Percentiles rank a stretch among this genome's conserved stretches.
These are phyloP conservation scores for Margaritispora aquatica DNA, from an alignment of 495 filamentous ascomycete species.

Conservation along the genomic window DNA sequence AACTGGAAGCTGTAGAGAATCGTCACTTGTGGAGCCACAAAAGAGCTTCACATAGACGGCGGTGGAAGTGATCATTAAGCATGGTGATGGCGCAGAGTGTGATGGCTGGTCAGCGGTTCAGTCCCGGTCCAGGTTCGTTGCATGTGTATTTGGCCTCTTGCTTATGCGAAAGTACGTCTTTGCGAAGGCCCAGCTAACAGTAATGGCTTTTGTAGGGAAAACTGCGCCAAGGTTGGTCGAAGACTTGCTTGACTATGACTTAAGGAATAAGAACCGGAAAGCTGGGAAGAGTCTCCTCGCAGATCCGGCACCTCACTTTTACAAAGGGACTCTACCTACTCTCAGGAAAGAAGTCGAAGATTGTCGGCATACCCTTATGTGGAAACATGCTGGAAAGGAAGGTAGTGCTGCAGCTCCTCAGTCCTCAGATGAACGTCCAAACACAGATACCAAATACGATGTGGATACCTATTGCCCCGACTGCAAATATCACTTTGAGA, in stretches of 20 bases:
- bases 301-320: constrained; percentile 17
- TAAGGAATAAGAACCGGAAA: background rate
- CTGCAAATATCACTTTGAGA: constrained; percentile 20
- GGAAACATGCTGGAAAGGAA: constrained; percentile 14
- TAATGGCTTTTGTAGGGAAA: constrained; percentile 17
- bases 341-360: constrained; percentile 8
- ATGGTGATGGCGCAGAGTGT: background rate
- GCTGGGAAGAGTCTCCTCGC: constrained; percentile 19
- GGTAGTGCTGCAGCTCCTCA: constrained; percentile 8
- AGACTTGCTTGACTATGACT: constrained; percentile 25
- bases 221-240: constrained; percentile 21
- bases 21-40: background rate
- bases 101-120: constrained; percentile 9
- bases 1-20: background rate
- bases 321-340: background rate
- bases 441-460: constrained; percentile 5
- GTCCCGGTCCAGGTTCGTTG: constrained; percentile 17
- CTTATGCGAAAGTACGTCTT: no score
- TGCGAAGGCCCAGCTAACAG: constrained; percentile 4
- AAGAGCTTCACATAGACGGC: background rate
- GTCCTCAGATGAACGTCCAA: constrained; percentile 10
- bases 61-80: constrained; percentile 3
- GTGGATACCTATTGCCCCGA: constrained; percentile 19
- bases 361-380: constrained; percentile 22
- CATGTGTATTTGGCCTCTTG: background rate